phyloP scores from a whole-genome alignment of 164 flowering plant species.

The Tetracentron sinense region DNA sequence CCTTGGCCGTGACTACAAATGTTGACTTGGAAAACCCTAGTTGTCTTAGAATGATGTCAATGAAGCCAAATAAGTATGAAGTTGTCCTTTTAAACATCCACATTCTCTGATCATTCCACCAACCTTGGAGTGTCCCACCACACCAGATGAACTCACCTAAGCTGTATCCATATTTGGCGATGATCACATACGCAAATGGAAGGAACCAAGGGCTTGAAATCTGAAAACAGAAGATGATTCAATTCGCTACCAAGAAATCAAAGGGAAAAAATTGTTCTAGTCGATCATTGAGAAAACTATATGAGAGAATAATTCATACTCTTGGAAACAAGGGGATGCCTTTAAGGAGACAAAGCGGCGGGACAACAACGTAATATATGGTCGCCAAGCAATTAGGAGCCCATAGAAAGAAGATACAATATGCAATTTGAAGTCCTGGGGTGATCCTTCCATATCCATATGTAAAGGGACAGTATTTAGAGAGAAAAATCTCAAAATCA shows the following conservation, averaged over 20 bases:
- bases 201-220: conserved; percentile 49
- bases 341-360: conserved; percentile 45
- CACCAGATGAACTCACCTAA: conserved; percentile 30
- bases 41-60: conserved; percentile 33
- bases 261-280: too few relatives aligned
- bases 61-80: conserved; percentile 45
- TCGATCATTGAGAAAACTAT: too few relatives aligned
- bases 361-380: conserved; percentile 30
- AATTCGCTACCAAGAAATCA: not conserved
- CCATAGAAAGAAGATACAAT: conserved; percentile 41
- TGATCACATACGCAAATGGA: conserved; percentile 42
- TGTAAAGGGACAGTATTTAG: conserved; percentile 39
- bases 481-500: conserved; percentile 44
- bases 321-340: conserved; percentile 48
- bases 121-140: conserved; percentile 42
- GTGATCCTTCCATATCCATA: conserved; percentile 37
- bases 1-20: conserved; percentile 43
- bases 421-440: conserved; percentile 35
- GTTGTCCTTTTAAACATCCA: conserved; percentile 52
- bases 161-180: conserved; percentile 22
- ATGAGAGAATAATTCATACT: conserved; percentile 16
- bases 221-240: conserved; percentile 17
- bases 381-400: conserved; percentile 36
- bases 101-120: conserved; percentile 62
- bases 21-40: conserved; percentile 28